Evolutionary conservation across 2,329 filamentous ascomycete genomes (phyloP).

Genomic region (Aschersonia sp.): DNA sequence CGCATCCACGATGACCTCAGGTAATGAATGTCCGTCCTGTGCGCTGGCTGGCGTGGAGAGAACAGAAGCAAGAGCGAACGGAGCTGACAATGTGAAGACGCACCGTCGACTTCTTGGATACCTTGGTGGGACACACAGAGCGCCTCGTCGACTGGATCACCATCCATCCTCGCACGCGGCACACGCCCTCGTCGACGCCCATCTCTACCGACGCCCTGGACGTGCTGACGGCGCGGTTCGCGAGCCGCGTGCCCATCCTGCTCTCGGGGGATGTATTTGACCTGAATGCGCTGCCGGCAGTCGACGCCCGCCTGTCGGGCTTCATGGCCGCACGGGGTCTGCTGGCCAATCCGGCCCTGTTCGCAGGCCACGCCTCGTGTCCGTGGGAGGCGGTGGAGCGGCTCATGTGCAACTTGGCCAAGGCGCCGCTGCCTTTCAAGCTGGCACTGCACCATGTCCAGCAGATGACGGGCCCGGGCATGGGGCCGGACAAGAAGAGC

Average conservation of each 20-base stretch:
- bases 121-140: conserved; percentile 35
- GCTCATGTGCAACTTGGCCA: conserved; percentile 45
- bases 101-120: conserved; percentile 48
- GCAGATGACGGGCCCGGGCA: conserved; percentile 50
- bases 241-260: conserved; percentile 43
- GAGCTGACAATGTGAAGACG: conserved; percentile 16
- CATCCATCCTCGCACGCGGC: conserved; percentile 51
- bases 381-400: conserved; percentile 48
- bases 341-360: conserved; percentile 53
- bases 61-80: not conserved
- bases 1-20: conserved; percentile 50
- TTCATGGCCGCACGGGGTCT: conserved; percentile 59
- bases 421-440: conserved; percentile 46
- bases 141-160: conserved; percentile 53
- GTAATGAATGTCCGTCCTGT: conserved; percentile 11
- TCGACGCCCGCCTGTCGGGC: conserved; percentile 38
- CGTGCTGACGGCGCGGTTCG: conserved; percentile 35
- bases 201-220: conserved; percentile 48
- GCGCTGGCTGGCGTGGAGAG: not conserved
- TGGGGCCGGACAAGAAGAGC: conserved; percentile 34
- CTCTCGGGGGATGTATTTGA: conserved; percentile 59
- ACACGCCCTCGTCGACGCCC: conserved; percentile 44
- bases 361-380: conserved; percentile 39
- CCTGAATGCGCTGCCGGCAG: conserved; percentile 28
- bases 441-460: conserved; percentile 50